Conservation (phyloP, 306 rosid genomes). For the Castanea mollissima region DNA sequence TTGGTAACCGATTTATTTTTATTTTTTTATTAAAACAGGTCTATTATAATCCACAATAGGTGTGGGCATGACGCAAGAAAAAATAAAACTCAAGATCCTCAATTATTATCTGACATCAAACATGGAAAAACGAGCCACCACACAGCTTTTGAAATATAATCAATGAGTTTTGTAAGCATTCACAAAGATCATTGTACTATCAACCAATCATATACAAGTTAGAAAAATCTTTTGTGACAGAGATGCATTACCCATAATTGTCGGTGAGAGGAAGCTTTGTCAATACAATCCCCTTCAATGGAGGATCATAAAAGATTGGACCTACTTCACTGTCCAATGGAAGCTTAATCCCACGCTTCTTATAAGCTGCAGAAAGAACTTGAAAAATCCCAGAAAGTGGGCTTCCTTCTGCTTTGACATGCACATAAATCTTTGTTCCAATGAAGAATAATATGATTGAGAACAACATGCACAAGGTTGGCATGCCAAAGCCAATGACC, state of each 20-base stretch:
- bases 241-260: conserved; percentile 47
- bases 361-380: conserved; percentile 65
- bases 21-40: background rate
- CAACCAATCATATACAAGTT: background rate
- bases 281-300: conserved; percentile 24
- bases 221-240: background rate
- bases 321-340: conserved; percentile 17
- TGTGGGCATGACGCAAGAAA: background rate
- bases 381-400: conserved; percentile 43
- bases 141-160: no score
- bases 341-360: conserved; percentile 44
- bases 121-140: background rate
- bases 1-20: background rate
- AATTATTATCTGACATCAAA: background rate
- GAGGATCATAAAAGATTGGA: conserved; percentile 50
- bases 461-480: conserved; percentile 45
- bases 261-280: conserved; percentile 56
- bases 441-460: conserved; percentile 51
- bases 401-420: conserved; percentile 61
- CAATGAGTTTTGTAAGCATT: background rate
- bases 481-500: conserved; percentile 77
- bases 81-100: background rate
- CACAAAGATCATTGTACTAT: background rate
- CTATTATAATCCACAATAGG: background rate
- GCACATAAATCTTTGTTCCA: conserved; percentile 45